Conservation (phyloP, 2,329 filamentous ascomycete species). For the Nemania sp. region DNA sequence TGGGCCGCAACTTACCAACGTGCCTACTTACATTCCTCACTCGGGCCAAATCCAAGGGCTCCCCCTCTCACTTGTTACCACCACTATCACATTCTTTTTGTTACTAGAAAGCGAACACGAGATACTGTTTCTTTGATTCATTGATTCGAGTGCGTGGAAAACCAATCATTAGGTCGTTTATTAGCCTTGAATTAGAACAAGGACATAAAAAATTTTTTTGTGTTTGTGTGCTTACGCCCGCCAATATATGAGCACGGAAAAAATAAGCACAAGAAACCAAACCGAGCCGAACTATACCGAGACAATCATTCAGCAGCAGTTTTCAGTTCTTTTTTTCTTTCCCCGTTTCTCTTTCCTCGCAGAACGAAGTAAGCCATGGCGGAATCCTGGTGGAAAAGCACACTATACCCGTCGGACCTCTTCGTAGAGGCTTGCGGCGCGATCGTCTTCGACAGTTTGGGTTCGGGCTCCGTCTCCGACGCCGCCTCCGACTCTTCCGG, state of each 20-base stretch:
- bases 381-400: conserved; percentile 46
- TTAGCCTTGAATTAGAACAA: neutral
- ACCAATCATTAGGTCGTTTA: too few relatives aligned
- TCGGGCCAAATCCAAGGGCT: neutral
- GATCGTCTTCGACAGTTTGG: conserved; percentile 47
- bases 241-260: neutral
- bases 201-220: neutral
- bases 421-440: conserved; percentile 51
- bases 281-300: neutral
- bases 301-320: neutral
- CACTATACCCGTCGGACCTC: conserved; percentile 48
- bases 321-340: neutral
- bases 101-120: conserved; percentile 1
- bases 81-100: conserved; percentile 7
- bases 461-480: neutral
- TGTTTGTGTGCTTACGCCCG: neutral
- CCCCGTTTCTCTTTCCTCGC: neutral
- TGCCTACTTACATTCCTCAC: neutral
- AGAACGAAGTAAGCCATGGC: conserved; percentile 40
- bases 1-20: conserved; percentile 18
- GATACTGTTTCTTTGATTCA: neutral
- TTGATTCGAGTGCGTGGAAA: neutral
- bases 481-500: neutral
- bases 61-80: neutral
- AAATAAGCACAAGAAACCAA: neutral